A percentile compares a stretch with the other conserved stretches of the same genome.
These are phyloP conservation scores for Bipolaris bicolor DNA, from an alignment of 2,329 filamentous ascomycete genomes.

Conservation along the genomic window DNA sequence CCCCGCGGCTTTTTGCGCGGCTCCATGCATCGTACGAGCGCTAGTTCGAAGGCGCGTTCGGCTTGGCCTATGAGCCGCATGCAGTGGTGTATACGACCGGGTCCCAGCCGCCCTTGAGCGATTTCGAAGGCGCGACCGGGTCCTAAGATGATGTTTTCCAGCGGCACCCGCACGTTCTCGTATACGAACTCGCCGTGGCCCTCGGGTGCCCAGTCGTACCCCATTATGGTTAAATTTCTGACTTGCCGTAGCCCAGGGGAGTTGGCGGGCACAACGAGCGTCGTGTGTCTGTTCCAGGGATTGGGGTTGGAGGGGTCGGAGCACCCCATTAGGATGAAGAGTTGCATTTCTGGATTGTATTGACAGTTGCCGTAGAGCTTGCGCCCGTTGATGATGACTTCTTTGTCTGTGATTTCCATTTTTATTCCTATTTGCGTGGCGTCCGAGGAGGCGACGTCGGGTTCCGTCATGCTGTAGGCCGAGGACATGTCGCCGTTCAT, in stretches of 20 bases:
- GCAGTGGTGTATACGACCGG: constrained; percentile 53
- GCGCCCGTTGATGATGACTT: constrained; percentile 51
- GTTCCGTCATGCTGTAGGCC: constrained; percentile 60
- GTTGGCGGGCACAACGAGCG: constrained; percentile 49
- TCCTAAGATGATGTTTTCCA: constrained; percentile 52
- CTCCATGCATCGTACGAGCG: constrained; percentile 49
- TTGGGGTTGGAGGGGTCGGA: constrained; percentile 50
- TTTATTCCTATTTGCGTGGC: constrained; percentile 55
- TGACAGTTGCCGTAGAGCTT: constrained; percentile 52
- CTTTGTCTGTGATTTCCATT: constrained; percentile 47
- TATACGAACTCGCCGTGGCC: constrained; percentile 53
- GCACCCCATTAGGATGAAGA: constrained; percentile 49
- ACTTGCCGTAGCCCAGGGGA: constrained; percentile 49
- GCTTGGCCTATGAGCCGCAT: constrained; percentile 53
- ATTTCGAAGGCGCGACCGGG: constrained; percentile 53
- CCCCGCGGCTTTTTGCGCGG: constrained; percentile 49
- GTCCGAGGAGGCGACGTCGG: constrained; percentile 58
- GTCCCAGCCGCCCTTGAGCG: constrained; percentile 51
- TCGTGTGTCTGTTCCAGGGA: constrained; percentile 51
- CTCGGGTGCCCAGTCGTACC: constrained; percentile 52
- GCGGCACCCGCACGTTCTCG: constrained; percentile 50
- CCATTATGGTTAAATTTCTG: constrained; percentile 52
- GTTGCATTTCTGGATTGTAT: constrained; percentile 46
- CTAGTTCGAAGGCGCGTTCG: constrained; percentile 52
- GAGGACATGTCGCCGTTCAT: constrained; percentile 58